Conservation (phyloP, 768 basidiomycete species). For the Scleroderma citrinum region DNA sequence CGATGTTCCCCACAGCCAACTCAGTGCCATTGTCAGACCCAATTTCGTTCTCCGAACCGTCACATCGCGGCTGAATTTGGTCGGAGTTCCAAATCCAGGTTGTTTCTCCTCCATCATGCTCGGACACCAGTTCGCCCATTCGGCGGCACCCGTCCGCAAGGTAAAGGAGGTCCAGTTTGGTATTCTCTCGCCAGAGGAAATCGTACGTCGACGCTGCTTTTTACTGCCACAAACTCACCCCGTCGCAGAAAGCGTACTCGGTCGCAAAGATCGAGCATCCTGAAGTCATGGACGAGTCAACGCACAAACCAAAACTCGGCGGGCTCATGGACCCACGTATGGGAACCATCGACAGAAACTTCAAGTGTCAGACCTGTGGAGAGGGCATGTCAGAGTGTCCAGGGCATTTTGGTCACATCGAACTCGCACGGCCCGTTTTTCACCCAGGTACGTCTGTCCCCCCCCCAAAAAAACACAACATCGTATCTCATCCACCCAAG, state of each 20-base stretch:
- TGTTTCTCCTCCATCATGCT: slow-evolving; percentile 47
- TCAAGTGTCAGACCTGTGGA: slow-evolving; percentile 99
- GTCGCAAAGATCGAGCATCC: slow-evolving; percentile 98
- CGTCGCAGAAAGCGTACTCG: slow-evolving; percentile 89
- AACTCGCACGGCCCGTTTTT: slow-evolving; percentile 94
- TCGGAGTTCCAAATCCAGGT: slow-evolving; percentile 1
- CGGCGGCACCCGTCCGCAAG: slow-evolving; percentile 90
- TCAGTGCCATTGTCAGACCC: slow-evolving; percentile 45
- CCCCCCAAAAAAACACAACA: too few relatives aligned
- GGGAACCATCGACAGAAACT: slow-evolving; percentile 96
- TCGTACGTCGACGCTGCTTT: slow-evolving; percentile 41
- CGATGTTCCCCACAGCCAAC: slow-evolving; percentile 76
- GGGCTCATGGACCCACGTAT: slow-evolving; percentile 97
- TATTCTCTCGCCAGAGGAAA: slow-evolving; percentile 97
- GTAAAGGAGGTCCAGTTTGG: slow-evolving; percentile 99
- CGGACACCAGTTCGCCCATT: slow-evolving; percentile 87
- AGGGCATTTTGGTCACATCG: slow-evolving; percentile 98
- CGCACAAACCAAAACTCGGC: slow-evolving; percentile 83
- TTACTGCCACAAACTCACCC: slow-evolving; percentile 7
- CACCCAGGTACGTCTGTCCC: slow-evolving; percentile 70
- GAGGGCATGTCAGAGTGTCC: slow-evolving; percentile 99
- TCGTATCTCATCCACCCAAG: slow-evolving; percentile 29
- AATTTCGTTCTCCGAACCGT: slow-evolving; percentile 21
- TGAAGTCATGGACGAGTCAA: slow-evolving; percentile 96
- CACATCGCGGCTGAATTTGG: not conserved